These are phyloP conservation scores for Annona cherimola DNA, from an alignment of 164 flowering plant species.

Conservation along the genomic window DNA sequence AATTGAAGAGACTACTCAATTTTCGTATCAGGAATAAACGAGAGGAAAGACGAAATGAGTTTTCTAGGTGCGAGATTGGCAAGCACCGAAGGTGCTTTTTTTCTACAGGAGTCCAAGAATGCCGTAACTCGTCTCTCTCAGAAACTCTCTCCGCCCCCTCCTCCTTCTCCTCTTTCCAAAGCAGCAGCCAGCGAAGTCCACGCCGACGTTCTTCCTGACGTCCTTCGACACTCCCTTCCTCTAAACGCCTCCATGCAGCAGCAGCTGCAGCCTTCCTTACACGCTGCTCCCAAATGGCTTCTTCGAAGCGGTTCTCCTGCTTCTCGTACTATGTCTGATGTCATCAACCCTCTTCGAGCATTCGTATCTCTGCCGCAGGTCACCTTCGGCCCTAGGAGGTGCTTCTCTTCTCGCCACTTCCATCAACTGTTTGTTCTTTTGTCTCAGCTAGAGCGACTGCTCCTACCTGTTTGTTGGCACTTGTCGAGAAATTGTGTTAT, in stretches of 20 bases:
- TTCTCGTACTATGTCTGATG: constrained; percentile 36
- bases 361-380: constrained; percentile 76
- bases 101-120: constrained; percentile 75
- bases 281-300: constrained; percentile 49
- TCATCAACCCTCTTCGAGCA: constrained; percentile 63
- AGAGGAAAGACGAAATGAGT: constrained; percentile 39
- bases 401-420: background rate
- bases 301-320: constrained; percentile 13
- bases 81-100: constrained; percentile 67
- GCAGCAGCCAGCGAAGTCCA: constrained; percentile 12
- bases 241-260: constrained; percentile 24
- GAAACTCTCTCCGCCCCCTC: constrained; percentile 27
- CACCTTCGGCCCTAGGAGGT: constrained; percentile 78
- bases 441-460: too few relatives aligned
- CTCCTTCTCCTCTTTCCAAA: constrained; percentile 5
- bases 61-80: constrained; percentile 81
- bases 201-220: constrained; percentile 84
- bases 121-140: constrained; percentile 52
- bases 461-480: too few relatives aligned
- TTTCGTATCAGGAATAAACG: background rate
- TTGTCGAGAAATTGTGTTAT: too few relatives aligned
- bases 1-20: too few relatives aligned
- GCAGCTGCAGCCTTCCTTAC: constrained; percentile 21
- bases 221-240: constrained; percentile 75
- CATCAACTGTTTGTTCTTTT: background rate